phyloP scores from a whole-genome alignment of 108 stramenopile genomes.

The Schizochytrium sp. region DNA sequence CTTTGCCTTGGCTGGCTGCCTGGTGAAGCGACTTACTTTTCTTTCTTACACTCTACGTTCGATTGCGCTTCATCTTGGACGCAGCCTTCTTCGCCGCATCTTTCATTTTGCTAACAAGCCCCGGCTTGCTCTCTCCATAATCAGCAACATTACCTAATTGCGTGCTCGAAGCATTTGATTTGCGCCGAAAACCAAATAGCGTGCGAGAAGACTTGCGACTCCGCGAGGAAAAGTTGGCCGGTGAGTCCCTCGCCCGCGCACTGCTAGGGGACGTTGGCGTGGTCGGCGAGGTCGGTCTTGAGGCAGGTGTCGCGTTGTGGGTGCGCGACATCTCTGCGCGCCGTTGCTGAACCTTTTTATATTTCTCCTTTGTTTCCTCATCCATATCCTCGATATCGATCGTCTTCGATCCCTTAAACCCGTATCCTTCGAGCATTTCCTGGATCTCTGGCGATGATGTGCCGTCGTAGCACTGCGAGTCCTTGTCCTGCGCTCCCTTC shows the following conservation, averaged over 20 bases:
- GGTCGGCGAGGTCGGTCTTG: not conserved
- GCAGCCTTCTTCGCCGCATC: not conserved
- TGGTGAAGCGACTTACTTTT: not conserved
- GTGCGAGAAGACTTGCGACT: not conserved
- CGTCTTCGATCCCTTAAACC: not conserved
- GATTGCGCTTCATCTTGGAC: not conserved
- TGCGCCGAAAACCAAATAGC: not conserved
- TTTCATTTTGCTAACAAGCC: not conserved
- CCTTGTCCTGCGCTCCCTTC: not conserved
- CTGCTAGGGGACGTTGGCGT: not conserved
- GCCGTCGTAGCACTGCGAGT: not conserved
- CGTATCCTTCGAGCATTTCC: not conserved
- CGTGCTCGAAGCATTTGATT: not conserved
- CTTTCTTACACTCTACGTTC: not conserved
- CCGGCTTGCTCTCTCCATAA: not conserved
- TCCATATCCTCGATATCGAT: not conserved
- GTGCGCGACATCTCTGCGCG: not conserved
- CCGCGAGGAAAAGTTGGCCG: not conserved
- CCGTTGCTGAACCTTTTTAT: not conserved
- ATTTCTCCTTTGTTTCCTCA: not conserved
- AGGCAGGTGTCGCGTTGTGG: not conserved
- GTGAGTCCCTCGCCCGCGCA: not conserved
- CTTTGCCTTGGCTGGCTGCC: too few species aligned
- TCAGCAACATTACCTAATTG: not conserved
- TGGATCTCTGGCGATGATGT: not conserved